Conservation (phyloP, 2,329 filamentous ascomycete species). For the Dactylellina haptotyla region DNA sequence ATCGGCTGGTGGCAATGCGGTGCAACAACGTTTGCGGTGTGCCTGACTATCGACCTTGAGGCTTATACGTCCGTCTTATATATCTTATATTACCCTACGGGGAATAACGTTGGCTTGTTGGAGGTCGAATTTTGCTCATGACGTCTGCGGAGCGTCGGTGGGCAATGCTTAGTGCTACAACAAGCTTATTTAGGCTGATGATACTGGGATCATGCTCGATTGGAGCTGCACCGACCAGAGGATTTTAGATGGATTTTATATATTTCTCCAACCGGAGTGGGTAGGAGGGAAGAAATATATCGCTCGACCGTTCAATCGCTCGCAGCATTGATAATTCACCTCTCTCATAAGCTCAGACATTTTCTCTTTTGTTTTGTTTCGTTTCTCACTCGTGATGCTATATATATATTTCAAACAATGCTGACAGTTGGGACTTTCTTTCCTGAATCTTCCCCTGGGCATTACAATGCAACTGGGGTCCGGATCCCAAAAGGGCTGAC, state of each 20-base stretch:
- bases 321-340: too few species aligned
- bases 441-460: background rate
- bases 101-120: too few species aligned
- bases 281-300: too few species aligned
- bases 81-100: too few species aligned
- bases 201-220: background rate
- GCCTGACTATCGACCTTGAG: background rate
- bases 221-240: background rate
- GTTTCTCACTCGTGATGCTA: background rate
- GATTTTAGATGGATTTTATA: background rate
- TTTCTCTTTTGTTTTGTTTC: too few species aligned
- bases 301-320: too few species aligned
- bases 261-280: too few species aligned
- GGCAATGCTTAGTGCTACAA: too few species aligned
- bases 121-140: background rate
- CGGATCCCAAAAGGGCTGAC: background rate
- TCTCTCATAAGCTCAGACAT: constrained; percentile 19
- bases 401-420: constrained; percentile 5
- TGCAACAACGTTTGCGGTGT: background rate
- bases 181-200: background rate
- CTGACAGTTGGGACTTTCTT: background rate
- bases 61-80: too few species aligned
- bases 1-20: background rate
- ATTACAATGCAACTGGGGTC: background rate
- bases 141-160: background rate